Base-by-base conservation (phyloP, 1,284 basidiomycete genomes). In the Sporisorium scitamineum region DNA sequence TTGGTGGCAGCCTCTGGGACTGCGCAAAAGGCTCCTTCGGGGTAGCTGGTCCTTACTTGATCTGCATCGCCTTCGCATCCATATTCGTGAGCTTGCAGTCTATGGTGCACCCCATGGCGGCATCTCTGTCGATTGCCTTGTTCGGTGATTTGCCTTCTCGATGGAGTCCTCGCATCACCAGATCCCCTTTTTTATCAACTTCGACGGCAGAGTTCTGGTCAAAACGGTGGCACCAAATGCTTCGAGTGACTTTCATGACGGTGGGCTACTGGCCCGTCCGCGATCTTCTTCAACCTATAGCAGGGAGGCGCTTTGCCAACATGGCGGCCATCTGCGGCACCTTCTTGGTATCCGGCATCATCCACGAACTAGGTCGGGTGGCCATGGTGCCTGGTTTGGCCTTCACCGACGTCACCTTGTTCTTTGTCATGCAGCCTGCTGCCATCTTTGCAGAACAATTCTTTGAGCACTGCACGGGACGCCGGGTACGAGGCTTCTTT, bases 181-280 rank as follows among this genome's bases (percentile, higher is more conserved):
- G 27, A 5, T 4, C 7, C 13, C 71, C 76, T 7, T 64, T 51
- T 56, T 16, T 50, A 3, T 52, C 71, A 1, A 68, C 76, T 0
- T 78, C 76, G 26, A 57, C 75, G 7, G 18, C 34, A 0, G 51
- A 71, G 0, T 54, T 78, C 18, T 78, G 76, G 76, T 31, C 51
- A 6, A 39, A 57, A n/a, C 57, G 72, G 2, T 78, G 76, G 72
- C 76, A 78, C 27, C 68, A 74, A 39, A 50, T 54, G 20, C 66
- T 78, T 13, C 61, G 74, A 6, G 11, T 41, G n/a, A 53, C 61
- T 3, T 76, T 76, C 18, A 56, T 72, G 48, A 63, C 59, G 6
- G 42, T 59, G 0, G 74, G 58, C 2, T 72, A 62, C 57, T 59
- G 56, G 54, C 74, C 74, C 0, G 53, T 72, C 14, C 41, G 55